These are phyloP conservation scores for Ustilago xerochloae DNA, from an alignment of 1,284 basidiomycete genomes.

Conservation along the genomic window DNA sequence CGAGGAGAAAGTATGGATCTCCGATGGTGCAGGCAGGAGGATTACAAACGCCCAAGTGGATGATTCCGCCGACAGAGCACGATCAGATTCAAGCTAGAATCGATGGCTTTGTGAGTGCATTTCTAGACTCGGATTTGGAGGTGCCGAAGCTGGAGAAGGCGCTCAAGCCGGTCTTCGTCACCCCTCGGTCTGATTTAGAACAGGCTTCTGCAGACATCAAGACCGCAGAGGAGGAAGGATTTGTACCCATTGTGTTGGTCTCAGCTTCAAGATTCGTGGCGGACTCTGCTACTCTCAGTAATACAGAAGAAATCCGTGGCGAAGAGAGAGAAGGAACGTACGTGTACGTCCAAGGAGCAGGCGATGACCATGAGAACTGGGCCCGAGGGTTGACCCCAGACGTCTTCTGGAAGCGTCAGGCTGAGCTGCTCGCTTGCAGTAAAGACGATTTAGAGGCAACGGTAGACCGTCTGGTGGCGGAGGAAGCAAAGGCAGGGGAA, in stretches of 20 bases:
- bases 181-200: constrained; percentile 27
- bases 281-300: constrained; percentile 70
- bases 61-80: constrained; percentile 49
- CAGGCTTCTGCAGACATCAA: background rate
- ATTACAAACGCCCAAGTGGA: constrained; percentile 60
- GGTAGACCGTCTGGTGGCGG: constrained; percentile 21
- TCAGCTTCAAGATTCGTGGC: constrained; percentile 78
- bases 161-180: constrained; percentile 77
- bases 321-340: constrained; percentile 70
- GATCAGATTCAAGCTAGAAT: constrained; percentile 77
- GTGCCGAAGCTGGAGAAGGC: constrained; percentile 71
- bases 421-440: constrained; percentile 71
- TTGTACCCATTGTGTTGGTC: constrained; percentile 79
- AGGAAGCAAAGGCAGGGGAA: background rate
- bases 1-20: constrained; percentile 21
- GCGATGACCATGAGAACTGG: constrained; percentile 90
- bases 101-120: constrained; percentile 75
- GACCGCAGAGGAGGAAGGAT: constrained; percentile 57
- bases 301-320: background rate
- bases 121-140: constrained; percentile 71
- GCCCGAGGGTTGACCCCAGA: constrained; percentile 79
- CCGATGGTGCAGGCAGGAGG: constrained; percentile 64
- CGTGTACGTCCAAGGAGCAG: constrained; percentile 86
- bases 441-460: constrained; percentile 72
- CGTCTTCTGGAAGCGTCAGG: constrained; percentile 77